Percentiles rank a stretch among this genome's conserved stretches.
These are phyloP conservation scores for Podaxis sp. DNA, from an alignment of 768 basidiomycete genomes.

Conservation along the genomic window DNA sequence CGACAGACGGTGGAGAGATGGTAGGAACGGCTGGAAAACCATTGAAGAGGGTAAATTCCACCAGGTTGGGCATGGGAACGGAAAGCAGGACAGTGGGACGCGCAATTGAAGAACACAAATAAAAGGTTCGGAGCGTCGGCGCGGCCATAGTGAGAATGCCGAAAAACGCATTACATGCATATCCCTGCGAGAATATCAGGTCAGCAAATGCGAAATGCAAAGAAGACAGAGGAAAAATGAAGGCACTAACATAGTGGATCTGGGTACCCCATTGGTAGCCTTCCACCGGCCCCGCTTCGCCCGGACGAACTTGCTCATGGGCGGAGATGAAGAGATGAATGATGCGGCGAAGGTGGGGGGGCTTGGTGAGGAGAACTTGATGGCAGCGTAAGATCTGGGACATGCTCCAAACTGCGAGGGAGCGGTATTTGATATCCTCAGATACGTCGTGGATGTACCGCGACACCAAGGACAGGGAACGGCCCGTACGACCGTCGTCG, in stretches of 20 bases:
- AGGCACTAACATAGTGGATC: conserved; percentile 13
- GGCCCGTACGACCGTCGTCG: conserved; percentile 35
- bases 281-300: not conserved
- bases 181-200: conserved; percentile 16
- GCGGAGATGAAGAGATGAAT: conserved; percentile 29
- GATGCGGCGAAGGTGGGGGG: conserved; percentile 24
- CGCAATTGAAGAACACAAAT: conserved; percentile 25
- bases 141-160: conserved; percentile 22
- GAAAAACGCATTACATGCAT: conserved; percentile 19
- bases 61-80: conserved; percentile 25
- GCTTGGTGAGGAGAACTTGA: conserved; percentile 21
- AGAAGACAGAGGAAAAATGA: not conserved
- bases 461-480: conserved; percentile 37
- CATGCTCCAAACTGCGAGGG: conserved; percentile 27
- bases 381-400: conserved; percentile 26
- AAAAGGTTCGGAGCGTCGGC: conserved; percentile 24
- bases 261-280: conserved; percentile 1
- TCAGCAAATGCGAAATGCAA: not conserved
- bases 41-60: conserved; percentile 27
- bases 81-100: conserved; percentile 20
- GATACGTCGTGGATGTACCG: conserved; percentile 27
- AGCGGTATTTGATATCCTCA: conserved; percentile 26
- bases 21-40: conserved; percentile 24
- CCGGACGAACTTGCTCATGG: conserved; percentile 17
- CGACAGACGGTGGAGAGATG: conserved; percentile 8